Percentiles rank a stretch among this genome's conserved stretches.
phyloP scores from a whole-genome alignment of 2,329 filamentous ascomycete species.

The Sclerotinia subarctica region DNA sequence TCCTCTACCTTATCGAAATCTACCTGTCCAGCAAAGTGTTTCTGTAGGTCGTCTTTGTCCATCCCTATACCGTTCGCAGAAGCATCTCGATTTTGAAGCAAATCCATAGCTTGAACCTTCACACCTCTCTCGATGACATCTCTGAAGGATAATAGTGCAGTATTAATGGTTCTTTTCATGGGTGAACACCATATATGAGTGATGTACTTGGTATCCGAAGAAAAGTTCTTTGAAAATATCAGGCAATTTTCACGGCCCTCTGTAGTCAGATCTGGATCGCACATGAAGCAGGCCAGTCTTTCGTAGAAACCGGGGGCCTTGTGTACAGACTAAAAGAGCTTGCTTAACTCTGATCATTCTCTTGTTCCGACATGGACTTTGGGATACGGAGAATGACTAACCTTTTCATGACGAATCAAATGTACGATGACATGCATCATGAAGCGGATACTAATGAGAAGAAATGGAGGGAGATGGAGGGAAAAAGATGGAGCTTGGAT shows the following conservation, averaged over 20 bases:
- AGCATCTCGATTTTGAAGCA: neutral
- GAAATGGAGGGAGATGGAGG: neutral
- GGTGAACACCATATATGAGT: neutral
- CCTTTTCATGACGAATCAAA: neutral
- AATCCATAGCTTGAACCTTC: neutral
- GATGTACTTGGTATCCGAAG: neutral
- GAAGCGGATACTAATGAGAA: neutral
- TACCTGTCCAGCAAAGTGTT: neutral
- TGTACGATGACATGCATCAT: neutral
- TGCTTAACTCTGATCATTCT: neutral
- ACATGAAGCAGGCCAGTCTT: neutral
- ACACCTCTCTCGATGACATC: neutral
- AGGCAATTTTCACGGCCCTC: neutral
- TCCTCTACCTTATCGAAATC: neutral
- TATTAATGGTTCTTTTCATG: slow-evolving; percentile 2
- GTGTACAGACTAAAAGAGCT: neutral
- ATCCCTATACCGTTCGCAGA: neutral
- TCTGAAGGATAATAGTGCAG: neutral
- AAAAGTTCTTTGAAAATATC: neutral
- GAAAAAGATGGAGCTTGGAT: neutral
- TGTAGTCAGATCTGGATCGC: neutral
- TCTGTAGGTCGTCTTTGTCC: neutral
- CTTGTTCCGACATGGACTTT: neutral
- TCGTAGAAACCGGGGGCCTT: neutral
- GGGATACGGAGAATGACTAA: neutral